Conservation (phyloP, 257 asterid genomes). For the Echium plantagineum region DNA sequence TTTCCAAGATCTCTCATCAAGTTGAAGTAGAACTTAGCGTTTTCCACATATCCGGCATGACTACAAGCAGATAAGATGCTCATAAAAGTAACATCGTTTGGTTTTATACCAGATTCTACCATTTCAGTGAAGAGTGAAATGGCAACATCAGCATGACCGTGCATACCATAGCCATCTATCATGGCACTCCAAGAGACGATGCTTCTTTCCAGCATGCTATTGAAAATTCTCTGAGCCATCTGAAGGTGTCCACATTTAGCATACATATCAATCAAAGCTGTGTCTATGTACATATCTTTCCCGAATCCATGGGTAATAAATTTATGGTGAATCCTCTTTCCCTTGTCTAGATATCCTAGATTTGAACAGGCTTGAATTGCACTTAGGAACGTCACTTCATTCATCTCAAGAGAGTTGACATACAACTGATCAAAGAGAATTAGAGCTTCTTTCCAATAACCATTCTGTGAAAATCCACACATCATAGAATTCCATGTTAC, state of each 20-base stretch:
- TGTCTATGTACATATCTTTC: constrained; percentile 46
- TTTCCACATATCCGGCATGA: constrained; percentile 63
- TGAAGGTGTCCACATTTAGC: constrained; percentile 73
- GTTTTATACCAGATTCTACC: constrained; percentile 51
- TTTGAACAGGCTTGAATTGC: constrained; percentile 73
- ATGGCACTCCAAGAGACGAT: constrained; percentile 78
- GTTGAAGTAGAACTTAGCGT: constrained; percentile 56
- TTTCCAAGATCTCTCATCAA: constrained; percentile 49
- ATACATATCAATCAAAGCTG: constrained; percentile 65
- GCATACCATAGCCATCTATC: constrained; percentile 75
- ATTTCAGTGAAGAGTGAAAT: constrained; percentile 42
- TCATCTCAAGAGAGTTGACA: constrained; percentile 30
- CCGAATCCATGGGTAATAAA: constrained; percentile 35
- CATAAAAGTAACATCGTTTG: constrained; percentile 62
- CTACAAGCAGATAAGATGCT: constrained; percentile 75
- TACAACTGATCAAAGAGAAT: constrained; percentile 48
- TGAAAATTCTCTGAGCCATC: constrained; percentile 52
- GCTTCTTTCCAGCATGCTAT: constrained; percentile 37
- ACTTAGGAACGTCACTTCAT: constrained; percentile 66
- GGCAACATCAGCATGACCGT: constrained; percentile 49
- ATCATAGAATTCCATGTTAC: constrained; percentile 81
- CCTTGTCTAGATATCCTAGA: constrained; percentile 52
- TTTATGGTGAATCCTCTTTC: constrained; percentile 80
- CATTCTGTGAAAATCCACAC: constrained; percentile 65
- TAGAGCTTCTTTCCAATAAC: constrained; percentile 47